A percentile compares a stretch with the other conserved stretches of the same genome.
These are phyloP conservation scores for Canariomyces notabilis DNA, from an alignment of 2,329 filamentous ascomycete genomes.

Conservation along the genomic window DNA sequence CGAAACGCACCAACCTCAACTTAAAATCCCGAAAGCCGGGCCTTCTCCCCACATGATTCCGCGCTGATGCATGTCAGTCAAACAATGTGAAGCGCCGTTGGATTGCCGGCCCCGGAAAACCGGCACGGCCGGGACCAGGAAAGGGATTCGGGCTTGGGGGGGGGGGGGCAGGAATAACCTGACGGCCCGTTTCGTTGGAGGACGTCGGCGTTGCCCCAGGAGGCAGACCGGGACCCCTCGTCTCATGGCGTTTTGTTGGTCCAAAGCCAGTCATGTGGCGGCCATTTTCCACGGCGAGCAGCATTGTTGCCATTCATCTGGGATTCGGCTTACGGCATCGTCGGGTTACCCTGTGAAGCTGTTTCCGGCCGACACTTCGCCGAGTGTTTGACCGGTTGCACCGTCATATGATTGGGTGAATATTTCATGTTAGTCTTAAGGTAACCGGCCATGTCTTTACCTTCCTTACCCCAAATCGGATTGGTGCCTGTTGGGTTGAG, in stretches of 20 bases:
- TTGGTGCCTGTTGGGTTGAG: no score
- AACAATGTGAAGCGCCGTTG: not conserved
- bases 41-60: not conserved
- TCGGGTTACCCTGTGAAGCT: not conserved
- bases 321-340: not conserved
- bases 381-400: no score
- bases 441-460: no score
- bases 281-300: no score
- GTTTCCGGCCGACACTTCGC: no score
- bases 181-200: no score
- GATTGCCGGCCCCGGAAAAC: slow-evolving; percentile 4
- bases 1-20: not conserved
- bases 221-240: not conserved
- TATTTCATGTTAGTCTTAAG: no score
- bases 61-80: not conserved
- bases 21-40: not conserved
- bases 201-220: not conserved
- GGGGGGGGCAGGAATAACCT: no score
- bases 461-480: no score
- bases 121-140: slow-evolving; percentile 7
- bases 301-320: no score
- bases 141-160: no score
- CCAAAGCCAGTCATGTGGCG: not conserved
- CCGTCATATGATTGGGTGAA: not conserved
- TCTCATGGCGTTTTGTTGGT: not conserved